Evolutionary conservation across 1,284 basidiomycete genomes (phyloP).

Genomic region (Flammula alnicola): DNA sequence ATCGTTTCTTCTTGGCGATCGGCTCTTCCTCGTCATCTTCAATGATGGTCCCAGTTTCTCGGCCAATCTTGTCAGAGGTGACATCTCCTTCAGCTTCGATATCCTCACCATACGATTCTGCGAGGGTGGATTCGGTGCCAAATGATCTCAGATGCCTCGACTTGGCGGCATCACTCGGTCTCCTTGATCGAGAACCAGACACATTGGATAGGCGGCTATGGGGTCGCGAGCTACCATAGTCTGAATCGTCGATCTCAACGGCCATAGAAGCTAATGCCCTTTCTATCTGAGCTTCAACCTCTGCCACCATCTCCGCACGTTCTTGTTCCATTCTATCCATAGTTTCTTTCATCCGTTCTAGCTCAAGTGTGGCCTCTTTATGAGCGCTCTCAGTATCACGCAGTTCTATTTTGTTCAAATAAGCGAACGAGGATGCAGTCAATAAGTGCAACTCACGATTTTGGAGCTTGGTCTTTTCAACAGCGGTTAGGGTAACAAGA

Average conservation of each 20-base stretch:
- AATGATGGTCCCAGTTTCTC: constrained; percentile 53
- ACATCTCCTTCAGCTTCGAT: constrained; percentile 43
- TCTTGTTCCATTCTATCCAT: constrained; percentile 87
- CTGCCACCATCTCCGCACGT: constrained; percentile 84
- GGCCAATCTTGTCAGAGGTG: constrained; percentile 10
- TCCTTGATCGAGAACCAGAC: constrained; percentile 54
- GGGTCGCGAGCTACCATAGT: constrained; percentile 61
- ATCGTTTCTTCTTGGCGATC: constrained; percentile 67
- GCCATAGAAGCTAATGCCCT: constrained; percentile 82
- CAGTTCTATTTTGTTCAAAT: constrained; percentile 23
- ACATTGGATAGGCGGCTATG: constrained; percentile 52
- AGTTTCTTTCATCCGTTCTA: constrained; percentile 71
- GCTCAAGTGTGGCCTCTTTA: constrained; percentile 67
- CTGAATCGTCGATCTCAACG: constrained; percentile 75
- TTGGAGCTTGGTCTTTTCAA: constrained; percentile 77
- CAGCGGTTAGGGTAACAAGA: constrained; percentile 73
- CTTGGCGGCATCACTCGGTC: constrained; percentile 59
- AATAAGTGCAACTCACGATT: constrained; percentile 53
- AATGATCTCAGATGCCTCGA: constrained; percentile 61
- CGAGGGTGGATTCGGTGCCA: constrained; percentile 75
- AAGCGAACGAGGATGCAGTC: constrained; percentile 12
- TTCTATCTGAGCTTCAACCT: constrained; percentile 87
- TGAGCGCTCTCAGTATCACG: constrained; percentile 75
- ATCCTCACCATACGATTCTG: constrained; percentile 59
- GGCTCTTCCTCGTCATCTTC: constrained; percentile 59